These are phyloP conservation scores for Betula pendula DNA, from an alignment of 306 rosid species.

Conservation along the genomic window DNA sequence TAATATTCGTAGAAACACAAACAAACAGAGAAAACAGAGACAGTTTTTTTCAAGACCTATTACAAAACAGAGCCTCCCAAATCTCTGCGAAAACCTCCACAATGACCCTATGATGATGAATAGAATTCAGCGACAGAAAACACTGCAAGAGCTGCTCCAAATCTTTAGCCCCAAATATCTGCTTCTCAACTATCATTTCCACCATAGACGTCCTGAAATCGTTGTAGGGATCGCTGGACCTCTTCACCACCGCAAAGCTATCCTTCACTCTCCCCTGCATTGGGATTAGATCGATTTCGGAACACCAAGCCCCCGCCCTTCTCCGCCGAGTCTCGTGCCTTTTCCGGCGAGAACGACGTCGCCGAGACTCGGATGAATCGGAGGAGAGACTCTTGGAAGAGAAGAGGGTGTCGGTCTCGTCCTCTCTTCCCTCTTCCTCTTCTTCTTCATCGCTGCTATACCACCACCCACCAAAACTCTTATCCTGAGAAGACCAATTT, in stretches of 20 bases:
- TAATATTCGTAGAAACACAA: conserved; percentile 24
- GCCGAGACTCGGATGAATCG: conserved; percentile 61
- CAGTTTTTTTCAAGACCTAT: conserved; percentile 45
- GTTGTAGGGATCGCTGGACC: conserved; percentile 84
- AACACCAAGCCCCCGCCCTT: conserved; percentile 12
- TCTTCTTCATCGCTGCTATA: conserved; percentile 73
- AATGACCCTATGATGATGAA: conserved; percentile 71
- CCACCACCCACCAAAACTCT: conserved; percentile 64
- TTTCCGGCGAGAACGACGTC: conserved; percentile 32
- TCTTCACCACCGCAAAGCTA: conserved; percentile 92
- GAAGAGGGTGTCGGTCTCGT: conserved; percentile 75
- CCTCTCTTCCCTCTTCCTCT: conserved; percentile 38
- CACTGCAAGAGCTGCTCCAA: conserved; percentile 90
- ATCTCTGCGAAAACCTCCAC: conserved; percentile 88
- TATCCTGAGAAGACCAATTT: conserved; percentile 47
- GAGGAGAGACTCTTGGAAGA: conserved; percentile 75
- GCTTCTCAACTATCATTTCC: conserved; percentile 94
- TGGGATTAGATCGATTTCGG: conserved; percentile 56
- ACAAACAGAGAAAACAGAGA: conserved; percentile 28
- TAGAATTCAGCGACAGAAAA: conserved; percentile 72
- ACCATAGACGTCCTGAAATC: conserved; percentile 92
- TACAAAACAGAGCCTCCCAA: conserved; percentile 82
- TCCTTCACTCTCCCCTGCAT: conserved; percentile 74
- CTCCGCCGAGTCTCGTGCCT: conserved; percentile 18
- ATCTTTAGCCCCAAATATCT: conserved; percentile 65